A percentile compares a stretch with the other conserved stretches of the same genome.
phyloP scores from a whole-genome alignment of 2,329 filamentous ascomycete genomes.

The Beauveria rudraprayagi region DNA sequence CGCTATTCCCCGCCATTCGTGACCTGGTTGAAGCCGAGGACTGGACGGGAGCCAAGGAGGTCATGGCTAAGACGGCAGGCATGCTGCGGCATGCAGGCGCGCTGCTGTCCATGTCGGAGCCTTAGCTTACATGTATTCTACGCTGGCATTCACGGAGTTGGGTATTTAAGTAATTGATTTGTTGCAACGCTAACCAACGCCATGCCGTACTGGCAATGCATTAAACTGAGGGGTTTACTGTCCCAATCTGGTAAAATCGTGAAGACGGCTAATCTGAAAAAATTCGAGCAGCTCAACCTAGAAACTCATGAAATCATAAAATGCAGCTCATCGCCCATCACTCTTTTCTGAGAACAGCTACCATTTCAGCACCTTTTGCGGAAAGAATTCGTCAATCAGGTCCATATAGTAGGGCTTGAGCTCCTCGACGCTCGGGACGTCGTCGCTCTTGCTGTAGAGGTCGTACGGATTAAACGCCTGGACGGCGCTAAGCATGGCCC shows the following conservation, averaged over 20 bases:
- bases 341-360: constrained; percentile 13
- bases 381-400: constrained; percentile 36
- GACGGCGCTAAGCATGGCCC: constrained; percentile 72
- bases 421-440: constrained; percentile 64
- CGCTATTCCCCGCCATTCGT: constrained; percentile 65
- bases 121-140: constrained; percentile 1
- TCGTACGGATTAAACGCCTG: constrained; percentile 88
- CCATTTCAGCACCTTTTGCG: constrained; percentile 31
- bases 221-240: too few species aligned
- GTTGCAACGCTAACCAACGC: neutral
- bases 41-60: constrained; percentile 54
- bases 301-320: neutral
- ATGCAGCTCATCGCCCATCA: neutral
- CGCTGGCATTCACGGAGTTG: neutral
- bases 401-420: constrained; percentile 52
- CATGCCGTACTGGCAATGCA: neutral
- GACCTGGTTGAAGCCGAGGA: constrained; percentile 62
- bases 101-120: constrained; percentile 6
- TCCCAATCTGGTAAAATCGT: too few species aligned
- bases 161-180: neutral
- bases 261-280: neutral
- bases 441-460: constrained; percentile 85
- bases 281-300: neutral
- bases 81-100: constrained; percentile 49
- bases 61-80: constrained; percentile 57